Conservation (phyloP, 1,284 basidiomycete species). For the Tylopilus sp. region DNA sequence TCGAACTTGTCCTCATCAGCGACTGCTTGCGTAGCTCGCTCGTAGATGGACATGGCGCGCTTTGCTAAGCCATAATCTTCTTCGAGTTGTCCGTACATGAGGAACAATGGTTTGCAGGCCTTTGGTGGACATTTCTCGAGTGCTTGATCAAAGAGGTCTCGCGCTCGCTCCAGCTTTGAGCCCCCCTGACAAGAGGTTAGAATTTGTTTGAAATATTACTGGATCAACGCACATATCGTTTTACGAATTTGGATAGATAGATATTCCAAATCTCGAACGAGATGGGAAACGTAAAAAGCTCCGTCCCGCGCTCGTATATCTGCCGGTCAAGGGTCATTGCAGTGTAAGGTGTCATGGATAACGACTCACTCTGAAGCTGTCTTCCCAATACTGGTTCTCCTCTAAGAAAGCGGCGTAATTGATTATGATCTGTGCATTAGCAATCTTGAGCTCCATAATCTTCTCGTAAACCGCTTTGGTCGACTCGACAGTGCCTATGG, state of each 20-base stretch:
- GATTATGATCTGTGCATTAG: conserved; percentile 96
- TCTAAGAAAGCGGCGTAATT: conserved; percentile 97
- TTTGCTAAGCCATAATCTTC: conserved; percentile 95
- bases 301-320: conserved; percentile 96
- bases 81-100: conserved; percentile 93
- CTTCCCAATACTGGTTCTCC: conserved; percentile 97
- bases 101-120: conserved; percentile 89
- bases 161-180: conserved; percentile 87
- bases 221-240: conserved; percentile 74
- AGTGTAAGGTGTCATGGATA: background rate
- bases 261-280: conserved; percentile 99
- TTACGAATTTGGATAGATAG: conserved; percentile 95
- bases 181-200: conserved; percentile 59
- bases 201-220: background rate
- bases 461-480: conserved; percentile 94
- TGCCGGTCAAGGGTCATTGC: conserved; percentile 24
- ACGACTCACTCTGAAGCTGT: conserved; percentile 89
- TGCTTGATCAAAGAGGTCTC: conserved; percentile 97
- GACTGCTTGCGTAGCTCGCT: conserved; percentile 85
- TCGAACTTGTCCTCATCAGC: conserved; percentile 91
- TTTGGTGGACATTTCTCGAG: conserved; percentile 94
- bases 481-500: conserved; percentile 88
- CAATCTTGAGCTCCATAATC: conserved; percentile 94
- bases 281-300: conserved; percentile 95
- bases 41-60: conserved; percentile 93